phyloP scores from a whole-genome alignment of 2,329 filamentous ascomycete genomes.

The Fusarium algeriense region DNA sequence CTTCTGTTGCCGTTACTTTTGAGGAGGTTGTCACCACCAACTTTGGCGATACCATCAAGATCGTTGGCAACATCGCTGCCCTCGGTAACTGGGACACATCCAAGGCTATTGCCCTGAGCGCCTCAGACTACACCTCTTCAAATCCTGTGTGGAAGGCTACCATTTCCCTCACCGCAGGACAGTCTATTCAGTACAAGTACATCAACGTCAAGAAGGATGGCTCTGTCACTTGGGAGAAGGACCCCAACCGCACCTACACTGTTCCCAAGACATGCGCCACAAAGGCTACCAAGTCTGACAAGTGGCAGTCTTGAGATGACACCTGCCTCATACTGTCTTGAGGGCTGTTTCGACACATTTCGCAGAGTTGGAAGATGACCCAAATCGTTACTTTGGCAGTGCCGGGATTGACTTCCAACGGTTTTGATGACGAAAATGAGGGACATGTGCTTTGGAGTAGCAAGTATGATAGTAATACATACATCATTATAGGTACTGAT shows the following conservation, averaged over 20 bases:
- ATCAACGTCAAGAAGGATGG: slow-evolving; percentile 69
- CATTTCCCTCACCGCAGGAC: slow-evolving; percentile 67
- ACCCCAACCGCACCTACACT: slow-evolving; percentile 61
- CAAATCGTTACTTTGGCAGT: not conserved
- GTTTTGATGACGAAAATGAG: not conserved
- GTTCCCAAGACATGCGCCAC: slow-evolving; percentile 51
- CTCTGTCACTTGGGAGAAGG: slow-evolving; percentile 72
- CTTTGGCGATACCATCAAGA: slow-evolving; percentile 73
- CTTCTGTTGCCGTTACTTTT: slow-evolving; percentile 72
- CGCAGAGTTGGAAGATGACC: not conserved
- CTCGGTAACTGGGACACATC: slow-evolving; percentile 73
- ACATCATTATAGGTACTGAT: not conserved
- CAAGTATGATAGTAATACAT: not conserved
- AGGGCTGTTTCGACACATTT: not conserved
- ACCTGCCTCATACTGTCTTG: not conserved
- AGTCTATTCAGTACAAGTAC: slow-evolving; percentile 75
- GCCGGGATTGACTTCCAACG: not conserved
- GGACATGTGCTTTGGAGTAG: not conserved
- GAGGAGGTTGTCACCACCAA: slow-evolving; percentile 67
- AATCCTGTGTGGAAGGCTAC: slow-evolving; percentile 73
- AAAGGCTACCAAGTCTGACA: slow-evolving; percentile 45
- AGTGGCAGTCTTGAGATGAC: slow-evolving; percentile 46
- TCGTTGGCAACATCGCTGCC: slow-evolving; percentile 69
- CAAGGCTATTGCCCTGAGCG: slow-evolving; percentile 67
- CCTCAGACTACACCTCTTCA: slow-evolving; percentile 67